Percentiles rank a stretch among this genome's conserved stretches.
Conservation (phyloP, 176 grass and related monocot species). For the Rhipidocladum racemiflorum region DNA sequence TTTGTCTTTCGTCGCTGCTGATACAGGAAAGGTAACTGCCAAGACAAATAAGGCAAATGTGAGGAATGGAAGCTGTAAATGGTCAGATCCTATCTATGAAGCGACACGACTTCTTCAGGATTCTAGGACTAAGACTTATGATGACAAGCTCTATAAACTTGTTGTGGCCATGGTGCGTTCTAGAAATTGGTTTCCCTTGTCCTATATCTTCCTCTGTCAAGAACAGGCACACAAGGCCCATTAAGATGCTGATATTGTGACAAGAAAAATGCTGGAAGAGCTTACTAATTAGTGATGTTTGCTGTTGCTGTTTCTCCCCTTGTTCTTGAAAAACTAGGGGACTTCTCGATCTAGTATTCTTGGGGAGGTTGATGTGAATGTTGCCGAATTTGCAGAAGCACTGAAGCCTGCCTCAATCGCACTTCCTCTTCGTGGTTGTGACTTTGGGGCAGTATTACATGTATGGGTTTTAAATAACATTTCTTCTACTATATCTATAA, state of each 20-base stretch:
- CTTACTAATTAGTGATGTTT: conserved; percentile 32
- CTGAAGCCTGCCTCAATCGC: conserved; percentile 72
- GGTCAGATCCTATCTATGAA: conserved; percentile 98
- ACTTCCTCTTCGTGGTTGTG: conserved; percentile 86
- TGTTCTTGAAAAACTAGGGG: conserved; percentile 62
- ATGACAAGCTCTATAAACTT: conserved; percentile 95
- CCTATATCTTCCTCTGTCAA: neutral
- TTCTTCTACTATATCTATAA: neutral
- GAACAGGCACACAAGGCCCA: neutral
- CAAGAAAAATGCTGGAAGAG: conserved; percentile 20
- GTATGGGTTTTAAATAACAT: conserved; percentile 38
- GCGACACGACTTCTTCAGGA: conserved; percentile 93
- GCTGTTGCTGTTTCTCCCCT: conserved; percentile 25
- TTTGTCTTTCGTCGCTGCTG: conserved; percentile 86
- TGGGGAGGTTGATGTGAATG: conserved; percentile 92
- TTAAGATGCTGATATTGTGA: neutral
- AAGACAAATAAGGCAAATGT: conserved; percentile 99
- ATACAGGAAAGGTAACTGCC: conserved; percentile 74
- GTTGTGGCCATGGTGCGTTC: conserved; percentile 83
- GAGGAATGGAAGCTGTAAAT: conserved; percentile 89
- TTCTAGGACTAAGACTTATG: conserved; percentile 78
- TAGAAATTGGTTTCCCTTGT: conserved; percentile 18
- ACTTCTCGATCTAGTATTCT: conserved; percentile 87
- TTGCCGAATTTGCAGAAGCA: conserved; percentile 96
- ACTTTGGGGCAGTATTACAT: conserved; percentile 85